phyloP scores from a whole-genome alignment of 2,329 filamentous ascomycete species.

The Trichoderma koningiopsis region DNA sequence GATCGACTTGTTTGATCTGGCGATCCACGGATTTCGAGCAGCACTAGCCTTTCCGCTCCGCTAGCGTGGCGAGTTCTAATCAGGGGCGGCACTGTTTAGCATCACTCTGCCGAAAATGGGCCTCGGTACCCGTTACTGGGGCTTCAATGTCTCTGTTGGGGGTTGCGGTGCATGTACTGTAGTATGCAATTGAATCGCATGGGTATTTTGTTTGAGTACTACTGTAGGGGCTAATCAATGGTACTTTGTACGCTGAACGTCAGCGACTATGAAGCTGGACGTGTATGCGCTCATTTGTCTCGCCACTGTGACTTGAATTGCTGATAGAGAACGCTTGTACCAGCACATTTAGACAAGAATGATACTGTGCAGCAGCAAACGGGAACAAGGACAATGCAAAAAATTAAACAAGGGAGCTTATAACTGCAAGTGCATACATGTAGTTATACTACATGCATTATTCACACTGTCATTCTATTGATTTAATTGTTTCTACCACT shows the following conservation, averaged over 20 bases:
- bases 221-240: background rate
- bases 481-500: no score
- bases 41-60: constrained; percentile 5
- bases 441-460: no score
- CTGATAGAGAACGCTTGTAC: background rate
- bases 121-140: constrained; percentile 2
- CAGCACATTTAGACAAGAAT: no score
- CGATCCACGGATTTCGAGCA: background rate
- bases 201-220: background rate
- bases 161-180: background rate
- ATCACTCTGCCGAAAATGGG: constrained; percentile 7
- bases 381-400: no score
- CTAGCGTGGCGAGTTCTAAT: constrained; percentile 3
- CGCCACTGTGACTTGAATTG: background rate
- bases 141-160: background rate
- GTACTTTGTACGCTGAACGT: background rate
- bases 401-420: no score
- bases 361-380: background rate
- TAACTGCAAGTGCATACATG: no score
- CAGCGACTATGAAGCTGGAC: background rate
- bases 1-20: background rate
- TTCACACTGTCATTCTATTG: no score
- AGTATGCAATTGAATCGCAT: background rate
- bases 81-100: background rate
- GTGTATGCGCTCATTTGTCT: background rate